A percentile compares a stretch with the other conserved stretches of the same genome.
These are phyloP conservation scores for Populus euphratica DNA, from an alignment of 345 rosid genomes.

Conservation along the genomic window DNA sequence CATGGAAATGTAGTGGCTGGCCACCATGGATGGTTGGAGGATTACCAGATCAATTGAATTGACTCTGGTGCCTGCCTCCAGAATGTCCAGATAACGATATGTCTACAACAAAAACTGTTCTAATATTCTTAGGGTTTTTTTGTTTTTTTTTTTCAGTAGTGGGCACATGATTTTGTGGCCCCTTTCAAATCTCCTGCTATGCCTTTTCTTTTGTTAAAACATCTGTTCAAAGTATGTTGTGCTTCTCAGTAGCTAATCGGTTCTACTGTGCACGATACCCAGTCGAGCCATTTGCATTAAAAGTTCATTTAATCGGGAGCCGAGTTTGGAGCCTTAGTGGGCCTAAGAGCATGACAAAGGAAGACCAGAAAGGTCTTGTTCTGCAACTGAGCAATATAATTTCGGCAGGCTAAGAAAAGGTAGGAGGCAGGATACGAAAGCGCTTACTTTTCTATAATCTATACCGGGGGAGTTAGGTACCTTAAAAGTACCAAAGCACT, in stretches of 20 bases:
- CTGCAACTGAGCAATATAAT: neutral
- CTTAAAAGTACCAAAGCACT: neutral
- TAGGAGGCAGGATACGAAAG: neutral
- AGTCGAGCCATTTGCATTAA: neutral
- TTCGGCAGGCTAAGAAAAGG: neutral
- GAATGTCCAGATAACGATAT: too few species aligned
- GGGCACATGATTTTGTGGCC: too few species aligned
- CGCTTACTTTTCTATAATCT: neutral
- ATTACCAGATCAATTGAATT: too few species aligned
- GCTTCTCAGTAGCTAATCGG: neutral
- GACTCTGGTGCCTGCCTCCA: too few species aligned
- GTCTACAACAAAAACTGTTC: too few species aligned
- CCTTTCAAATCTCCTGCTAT: too few species aligned
- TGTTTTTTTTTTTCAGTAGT: too few species aligned
- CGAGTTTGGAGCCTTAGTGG: neutral
- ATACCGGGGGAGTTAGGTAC: neutral
- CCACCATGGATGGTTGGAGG: too few species aligned
- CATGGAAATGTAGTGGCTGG: neutral
- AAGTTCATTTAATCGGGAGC: neutral
- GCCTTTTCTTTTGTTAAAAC: too few species aligned
- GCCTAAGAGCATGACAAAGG: neutral
- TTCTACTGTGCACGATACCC: neutral
- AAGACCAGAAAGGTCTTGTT: neutral
- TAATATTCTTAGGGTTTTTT: too few species aligned
- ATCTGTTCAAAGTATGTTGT: too few species aligned